Conservation (phyloP, 176 grass and related monocot genomes). For the Oryza glaberrima region DNA sequence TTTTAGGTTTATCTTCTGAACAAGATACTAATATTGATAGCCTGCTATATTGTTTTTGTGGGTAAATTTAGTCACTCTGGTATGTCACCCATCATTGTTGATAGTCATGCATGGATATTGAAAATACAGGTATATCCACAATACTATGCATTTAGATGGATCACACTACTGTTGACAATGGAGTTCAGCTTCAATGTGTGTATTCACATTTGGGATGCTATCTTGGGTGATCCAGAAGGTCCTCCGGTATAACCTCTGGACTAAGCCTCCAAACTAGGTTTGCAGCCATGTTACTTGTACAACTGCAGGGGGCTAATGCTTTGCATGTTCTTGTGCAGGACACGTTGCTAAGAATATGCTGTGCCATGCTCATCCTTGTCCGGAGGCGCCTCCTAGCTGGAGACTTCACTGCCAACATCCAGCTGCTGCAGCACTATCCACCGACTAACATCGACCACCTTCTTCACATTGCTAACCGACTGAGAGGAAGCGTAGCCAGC, state of each 20-base stretch:
- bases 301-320: neutral
- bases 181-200: conserved; percentile 80
- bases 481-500: conserved; percentile 57
- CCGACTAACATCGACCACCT: conserved; percentile 73
- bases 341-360: conserved; percentile 83
- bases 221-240: conserved; percentile 80
- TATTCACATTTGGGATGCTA: conserved; percentile 89
- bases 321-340: conserved; percentile 60
- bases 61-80: conserved; percentile 1
- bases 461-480: conserved; percentile 69
- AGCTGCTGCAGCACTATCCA: conserved; percentile 90
- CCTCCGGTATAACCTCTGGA: conserved; percentile 54
- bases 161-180: conserved; percentile 85
- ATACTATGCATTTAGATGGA: conserved; percentile 99
- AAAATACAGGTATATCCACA: conserved; percentile 77
- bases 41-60: neutral
- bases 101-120: conserved; percentile 24
- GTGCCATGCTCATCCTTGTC: conserved; percentile 86
- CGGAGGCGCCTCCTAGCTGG: conserved; percentile 67
- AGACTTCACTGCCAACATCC: conserved; percentile 86
- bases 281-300: neutral
- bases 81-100: neutral
- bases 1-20: neutral
- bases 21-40: neutral
- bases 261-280: neutral